A percentile compares a stretch with the other conserved stretches of the same genome.
Evolutionary conservation across 2,329 filamentous ascomycete genomes (phyloP).

Genomic region (Ceratocystis eucalypticola): DNA sequence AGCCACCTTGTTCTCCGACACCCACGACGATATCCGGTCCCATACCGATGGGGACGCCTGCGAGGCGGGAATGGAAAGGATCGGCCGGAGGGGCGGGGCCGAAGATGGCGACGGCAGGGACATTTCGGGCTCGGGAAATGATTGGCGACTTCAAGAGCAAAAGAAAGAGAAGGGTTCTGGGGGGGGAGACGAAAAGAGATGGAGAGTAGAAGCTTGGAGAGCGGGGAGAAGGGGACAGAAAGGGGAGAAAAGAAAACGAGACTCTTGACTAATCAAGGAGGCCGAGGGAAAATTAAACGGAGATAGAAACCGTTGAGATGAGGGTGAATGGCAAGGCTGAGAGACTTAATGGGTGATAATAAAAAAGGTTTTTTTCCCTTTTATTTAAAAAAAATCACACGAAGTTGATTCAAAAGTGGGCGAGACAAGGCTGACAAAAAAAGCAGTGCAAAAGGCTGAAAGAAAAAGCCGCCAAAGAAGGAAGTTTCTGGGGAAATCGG

Average conservation of each 20-base stretch:
- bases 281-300: neutral
- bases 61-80: constrained; percentile 18
- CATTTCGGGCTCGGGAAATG: constrained; percentile 8
- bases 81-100: constrained; percentile 15
- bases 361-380: neutral
- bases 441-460: neutral
- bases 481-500: neutral
- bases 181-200: neutral
- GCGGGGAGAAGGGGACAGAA: neutral
- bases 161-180: neutral
- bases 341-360: neutral
- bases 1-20: constrained; percentile 84
- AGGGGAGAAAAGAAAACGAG: too few species aligned
- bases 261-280: neutral
- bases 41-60: constrained; percentile 44
- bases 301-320: neutral
- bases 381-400: neutral
- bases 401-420: neutral
- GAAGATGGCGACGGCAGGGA: constrained; percentile 19
- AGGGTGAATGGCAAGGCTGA: neutral
- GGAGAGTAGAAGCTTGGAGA: neutral
- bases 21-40: constrained; percentile 85
- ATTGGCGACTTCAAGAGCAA: neutral
- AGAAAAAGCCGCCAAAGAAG: neutral
- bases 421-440: neutral